Evolutionary conservation across 2,329 filamentous ascomycete genomes (phyloP).

Genomic region (Pseudogymnoascus sp.): DNA sequence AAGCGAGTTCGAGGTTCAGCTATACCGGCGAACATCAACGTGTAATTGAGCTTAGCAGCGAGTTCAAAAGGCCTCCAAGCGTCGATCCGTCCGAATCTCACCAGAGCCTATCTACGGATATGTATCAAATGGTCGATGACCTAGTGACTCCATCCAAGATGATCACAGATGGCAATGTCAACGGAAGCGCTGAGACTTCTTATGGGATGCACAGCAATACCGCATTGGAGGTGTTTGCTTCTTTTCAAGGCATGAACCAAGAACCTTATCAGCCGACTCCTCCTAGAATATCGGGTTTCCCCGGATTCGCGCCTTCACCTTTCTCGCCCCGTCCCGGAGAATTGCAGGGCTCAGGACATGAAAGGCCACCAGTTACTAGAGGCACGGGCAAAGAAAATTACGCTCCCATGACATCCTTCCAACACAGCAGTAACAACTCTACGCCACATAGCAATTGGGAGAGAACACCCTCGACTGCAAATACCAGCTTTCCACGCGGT

Average conservation of each 20-base stretch:
- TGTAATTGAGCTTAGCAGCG: not conserved
- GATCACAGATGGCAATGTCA: not conserved
- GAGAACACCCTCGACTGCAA: slow-evolving; percentile 25
- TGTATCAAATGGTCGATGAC: slow-evolving; percentile 53
- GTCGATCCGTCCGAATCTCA: slow-evolving; percentile 20
- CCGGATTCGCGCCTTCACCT: slow-evolving; percentile 39
- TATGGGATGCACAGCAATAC: slow-evolving; percentile 50
- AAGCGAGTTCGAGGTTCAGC: not conserved
- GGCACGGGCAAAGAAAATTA: not conserved
- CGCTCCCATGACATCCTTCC: not conserved
- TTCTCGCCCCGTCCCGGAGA: slow-evolving; percentile 39
- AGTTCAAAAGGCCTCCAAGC: slow-evolving; percentile 12
- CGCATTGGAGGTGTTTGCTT: slow-evolving; percentile 45
- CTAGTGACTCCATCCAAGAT: slow-evolving; percentile 37
- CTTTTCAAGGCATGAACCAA: slow-evolving; percentile 22
- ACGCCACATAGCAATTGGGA: not conserved
- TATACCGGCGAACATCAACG: not conserved
- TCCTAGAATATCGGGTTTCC: slow-evolving; percentile 31
- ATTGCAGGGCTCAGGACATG: not conserved
- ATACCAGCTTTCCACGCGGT: slow-evolving; percentile 24
- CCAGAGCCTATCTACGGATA: slow-evolving; percentile 37
- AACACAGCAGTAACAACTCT: slow-evolving; percentile 19
- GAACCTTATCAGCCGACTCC: slow-evolving; percentile 23
- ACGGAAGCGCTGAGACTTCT: slow-evolving; percentile 35
- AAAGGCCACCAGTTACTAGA: not conserved